phyloP scores from a whole-genome alignment of 139 green algal genomes.

The Yamagishiella unicocca region DNA sequence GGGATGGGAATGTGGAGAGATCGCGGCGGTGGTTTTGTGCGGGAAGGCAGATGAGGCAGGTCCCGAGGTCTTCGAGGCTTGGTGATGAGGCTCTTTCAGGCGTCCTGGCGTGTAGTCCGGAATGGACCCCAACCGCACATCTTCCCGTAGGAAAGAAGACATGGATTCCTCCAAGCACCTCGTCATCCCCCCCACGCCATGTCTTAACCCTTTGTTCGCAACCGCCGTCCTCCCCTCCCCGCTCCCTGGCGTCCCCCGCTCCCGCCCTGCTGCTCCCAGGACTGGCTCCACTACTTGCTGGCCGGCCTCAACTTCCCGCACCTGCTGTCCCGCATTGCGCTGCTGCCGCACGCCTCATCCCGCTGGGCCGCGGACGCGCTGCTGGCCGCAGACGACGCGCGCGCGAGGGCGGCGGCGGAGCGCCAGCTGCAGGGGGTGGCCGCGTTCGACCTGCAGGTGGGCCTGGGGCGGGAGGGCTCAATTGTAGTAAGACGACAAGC shows the following conservation, averaged over 20 bases:
- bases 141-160: neutral
- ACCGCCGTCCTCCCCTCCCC: too few species aligned
- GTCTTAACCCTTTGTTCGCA: neutral
- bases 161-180: neutral
- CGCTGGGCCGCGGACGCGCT: slow-evolving; percentile 58
- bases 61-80: too few species aligned
- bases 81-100: too few species aligned
- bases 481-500: too few species aligned
- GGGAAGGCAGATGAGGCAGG: too few species aligned
- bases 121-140: too few species aligned
- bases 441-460: slow-evolving; percentile 15
- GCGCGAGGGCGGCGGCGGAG: slow-evolving; percentile 63
- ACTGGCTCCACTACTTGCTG: slow-evolving; percentile 71
- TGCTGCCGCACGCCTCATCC: slow-evolving; percentile 51
- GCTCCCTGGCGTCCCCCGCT: neutral
- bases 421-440: slow-evolving; percentile 26
- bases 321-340: slow-evolving; percentile 56
- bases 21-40: too few species aligned
- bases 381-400: slow-evolving; percentile 65
- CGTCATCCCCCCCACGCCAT: neutral
- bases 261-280: neutral
- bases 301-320: slow-evolving; percentile 59
- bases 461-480: neutral
- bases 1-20: too few species aligned
- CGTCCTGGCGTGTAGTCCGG: too few species aligned